Evolutionary conservation across 2,329 filamentous ascomycete species (phyloP).

Genomic region (Trichoderma koningii): DNA sequence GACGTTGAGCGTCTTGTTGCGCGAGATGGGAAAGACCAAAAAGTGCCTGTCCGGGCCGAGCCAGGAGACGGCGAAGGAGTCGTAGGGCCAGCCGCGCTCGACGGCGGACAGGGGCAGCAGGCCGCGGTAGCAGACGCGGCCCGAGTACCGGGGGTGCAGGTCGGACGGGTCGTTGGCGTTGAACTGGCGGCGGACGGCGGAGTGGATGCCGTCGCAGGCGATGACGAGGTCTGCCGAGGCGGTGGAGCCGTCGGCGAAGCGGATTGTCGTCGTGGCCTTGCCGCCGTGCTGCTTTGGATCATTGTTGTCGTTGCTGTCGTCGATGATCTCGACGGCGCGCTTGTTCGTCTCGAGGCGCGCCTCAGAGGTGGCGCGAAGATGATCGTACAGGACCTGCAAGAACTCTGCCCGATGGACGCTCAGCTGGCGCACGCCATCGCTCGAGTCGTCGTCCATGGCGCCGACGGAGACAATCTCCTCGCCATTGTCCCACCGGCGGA

Average conservation of each 20-base stretch:
- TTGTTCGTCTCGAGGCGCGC: conserved; percentile 19
- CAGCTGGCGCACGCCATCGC: conserved; percentile 16
- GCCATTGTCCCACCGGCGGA: conserved; percentile 20
- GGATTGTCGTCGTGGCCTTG: neutral
- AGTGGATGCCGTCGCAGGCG: conserved; percentile 21
- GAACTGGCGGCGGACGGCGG: conserved; percentile 11
- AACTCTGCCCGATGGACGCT: conserved; percentile 20
- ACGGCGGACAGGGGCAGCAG: conserved; percentile 8
- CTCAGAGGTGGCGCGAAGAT: neutral
- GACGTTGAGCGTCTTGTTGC: conserved; percentile 15
- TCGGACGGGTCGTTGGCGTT: neutral
- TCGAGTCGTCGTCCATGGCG: conserved; percentile 21
- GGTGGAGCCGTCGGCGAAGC: conserved; percentile 16
- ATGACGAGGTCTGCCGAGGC: conserved; percentile 7
- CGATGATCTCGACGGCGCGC: conserved; percentile 15
- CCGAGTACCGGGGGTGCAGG: conserved; percentile 12
- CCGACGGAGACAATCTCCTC: conserved; percentile 17
- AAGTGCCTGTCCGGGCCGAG: conserved; percentile 11
- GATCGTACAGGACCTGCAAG: conserved; percentile 1
- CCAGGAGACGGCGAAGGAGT: conserved; percentile 17
- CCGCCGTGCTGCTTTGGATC: neutral
- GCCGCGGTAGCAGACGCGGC: conserved; percentile 19
- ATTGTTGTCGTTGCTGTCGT: neutral
- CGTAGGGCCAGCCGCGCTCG: conserved; percentile 11
- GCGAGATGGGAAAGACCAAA: conserved; percentile 23